Base-by-base conservation (phyloP, 2,329 filamentous ascomycete species). In the Canariomyces notabilis region DNA sequence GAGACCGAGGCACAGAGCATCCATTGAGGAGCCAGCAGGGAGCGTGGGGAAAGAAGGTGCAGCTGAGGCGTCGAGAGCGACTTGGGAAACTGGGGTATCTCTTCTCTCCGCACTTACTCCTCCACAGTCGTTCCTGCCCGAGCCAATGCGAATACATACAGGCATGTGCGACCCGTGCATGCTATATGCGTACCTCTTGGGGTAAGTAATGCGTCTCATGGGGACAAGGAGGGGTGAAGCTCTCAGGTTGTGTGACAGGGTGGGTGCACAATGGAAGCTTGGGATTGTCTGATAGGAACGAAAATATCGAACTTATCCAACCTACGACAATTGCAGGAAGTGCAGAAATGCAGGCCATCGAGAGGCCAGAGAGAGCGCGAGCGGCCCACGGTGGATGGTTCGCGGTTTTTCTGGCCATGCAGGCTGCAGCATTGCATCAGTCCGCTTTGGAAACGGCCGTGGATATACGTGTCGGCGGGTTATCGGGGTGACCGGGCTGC, bases 1-100 rank as follows among this genome's bases (percentile, higher is more conserved):
- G 26, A 38, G 46, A 49, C 52, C 44, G 51, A 45, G 44, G 38
- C 45, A 38, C 42, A 41, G n/a, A n/a, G n/a, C n/a, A n/a, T n/a
- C 47, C 37, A 49, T 35, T 51, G 47, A 44, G 23, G 22, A 37
- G 52, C 33, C n/a, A 36, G 23, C 11, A 16, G 29, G 8, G 34
- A 36, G 48, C 42, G 48, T 54, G 52, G 55, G 50, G 51, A 54
- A 45, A 38, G 42, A 54, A 45, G 35, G 42, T 35, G 45, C 36
- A 49, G 14, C 38, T 37, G 33, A 37, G 21, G 12, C 34, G 22
- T 29, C 23, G 22, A 33, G 16, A 16, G 15, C 29, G 35, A 18
- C 34, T 34, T 23, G 36, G 31, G 37, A 20, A 31, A 26, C 39
- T 26, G 20, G n/a, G 11, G 18, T 14, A 16, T 35, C 34, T 11